Conservation (phyloP, 164 flowering plant species). For the Magnolia kwangsiensis region DNA sequence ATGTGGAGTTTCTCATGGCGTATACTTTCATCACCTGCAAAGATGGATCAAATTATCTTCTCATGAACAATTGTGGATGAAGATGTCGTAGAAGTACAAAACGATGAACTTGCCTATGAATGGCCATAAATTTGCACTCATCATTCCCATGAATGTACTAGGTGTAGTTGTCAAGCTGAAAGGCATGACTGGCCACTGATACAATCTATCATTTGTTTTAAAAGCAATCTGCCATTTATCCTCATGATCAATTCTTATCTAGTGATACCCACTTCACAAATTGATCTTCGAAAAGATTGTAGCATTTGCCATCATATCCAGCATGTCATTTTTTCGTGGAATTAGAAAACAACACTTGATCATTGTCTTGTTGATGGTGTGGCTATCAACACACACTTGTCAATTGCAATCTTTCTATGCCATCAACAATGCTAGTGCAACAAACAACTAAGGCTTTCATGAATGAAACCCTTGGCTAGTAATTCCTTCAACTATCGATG, state of each 20-base stretch:
- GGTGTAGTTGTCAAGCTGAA: not conserved
- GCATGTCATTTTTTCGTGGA: not conserved
- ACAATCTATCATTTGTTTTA: not conserved
- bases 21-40: too few species aligned
- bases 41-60: not conserved
- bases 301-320: not conserved
- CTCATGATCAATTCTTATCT: not conserved
- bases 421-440: not conserved
- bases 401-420: not conserved
- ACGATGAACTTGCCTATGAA: not conserved
- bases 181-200: too few species aligned
- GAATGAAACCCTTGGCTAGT: not conserved
- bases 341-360: not conserved
- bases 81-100: not conserved
- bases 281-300: not conserved
- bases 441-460: not conserved
- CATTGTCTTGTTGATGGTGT: not conserved
- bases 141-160: too few species aligned
- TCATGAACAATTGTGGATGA: not conserved
- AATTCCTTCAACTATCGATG: not conserved
- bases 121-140: too few species aligned
- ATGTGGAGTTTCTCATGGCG: not conserved
- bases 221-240: not conserved
- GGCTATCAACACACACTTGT: not conserved
- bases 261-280: not conserved